Percentiles rank a stretch among this genome's conserved stretches.
Conservation (phyloP, 1,139 yeast genomes). For the Insectozyma bohioensis region DNA sequence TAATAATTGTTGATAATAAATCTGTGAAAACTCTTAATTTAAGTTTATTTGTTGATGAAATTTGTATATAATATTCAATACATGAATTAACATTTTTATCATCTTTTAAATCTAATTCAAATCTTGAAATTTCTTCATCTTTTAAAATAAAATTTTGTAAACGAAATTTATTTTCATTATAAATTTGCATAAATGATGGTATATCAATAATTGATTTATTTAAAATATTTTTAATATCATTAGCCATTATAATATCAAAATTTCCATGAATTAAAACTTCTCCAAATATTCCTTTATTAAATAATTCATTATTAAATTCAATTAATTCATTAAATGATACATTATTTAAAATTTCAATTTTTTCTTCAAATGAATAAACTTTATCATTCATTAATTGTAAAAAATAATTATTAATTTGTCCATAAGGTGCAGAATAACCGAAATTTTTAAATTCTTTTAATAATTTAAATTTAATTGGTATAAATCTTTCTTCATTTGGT, state of each 20-base stretch:
- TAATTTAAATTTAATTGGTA: conserved; percentile 62
- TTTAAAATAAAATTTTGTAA: conserved; percentile 43
- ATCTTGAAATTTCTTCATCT: conserved; percentile 43
- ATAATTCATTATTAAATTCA: conserved; percentile 36
- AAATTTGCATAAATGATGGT: conserved; percentile 40
- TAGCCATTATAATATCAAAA: conserved; percentile 56
- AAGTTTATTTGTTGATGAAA: conserved; percentile 47
- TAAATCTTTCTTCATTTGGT: conserved; percentile 60
- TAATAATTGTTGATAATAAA: conserved; percentile 66
- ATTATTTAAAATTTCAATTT: conserved; percentile 48
- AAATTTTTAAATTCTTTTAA: conserved; percentile 66
- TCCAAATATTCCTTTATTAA: conserved; percentile 53
- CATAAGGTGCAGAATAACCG: conserved; percentile 72
- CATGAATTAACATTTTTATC: conserved; percentile 78
- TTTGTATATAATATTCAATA: conserved; percentile 73
- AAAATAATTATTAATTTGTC: conserved; percentile 66
- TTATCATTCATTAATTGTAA: conserved; percentile 67
- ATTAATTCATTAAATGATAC: conserved; percentile 52
- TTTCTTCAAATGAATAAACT: conserved; percentile 65
- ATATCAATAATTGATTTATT: conserved; percentile 19
- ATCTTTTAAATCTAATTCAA: conserved; percentile 58
- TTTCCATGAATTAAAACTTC: conserved; percentile 85
- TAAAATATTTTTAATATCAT: conserved; percentile 22
- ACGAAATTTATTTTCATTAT: conserved; percentile 26
- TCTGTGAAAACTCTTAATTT: conserved; percentile 52